Evolutionary conservation across 2,329 filamentous ascomycete genomes (phyloP).

Genomic region (Curvularia verruculosa): DNA sequence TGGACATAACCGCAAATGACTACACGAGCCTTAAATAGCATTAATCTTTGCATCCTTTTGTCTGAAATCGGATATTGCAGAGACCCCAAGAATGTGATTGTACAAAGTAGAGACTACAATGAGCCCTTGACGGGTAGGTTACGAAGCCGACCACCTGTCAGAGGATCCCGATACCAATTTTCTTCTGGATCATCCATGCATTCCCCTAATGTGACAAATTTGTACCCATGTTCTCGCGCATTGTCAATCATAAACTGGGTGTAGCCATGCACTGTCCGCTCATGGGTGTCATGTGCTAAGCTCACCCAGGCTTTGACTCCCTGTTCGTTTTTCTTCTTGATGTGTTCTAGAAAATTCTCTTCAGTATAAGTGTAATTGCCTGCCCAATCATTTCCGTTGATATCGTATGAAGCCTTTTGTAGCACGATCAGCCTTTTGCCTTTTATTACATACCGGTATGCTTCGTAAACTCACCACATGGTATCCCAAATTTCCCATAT

Average conservation of each 20-base stretch:
- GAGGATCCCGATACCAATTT: slow-evolving; percentile 57
- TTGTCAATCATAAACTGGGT: slow-evolving; percentile 10
- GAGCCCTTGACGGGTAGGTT: background rate
- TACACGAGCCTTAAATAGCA: background rate
- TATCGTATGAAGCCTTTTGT: slow-evolving; percentile 3
- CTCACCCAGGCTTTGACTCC: slow-evolving; percentile 1
- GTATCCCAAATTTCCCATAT: slow-evolving; percentile 55
- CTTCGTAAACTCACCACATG: slow-evolving; percentile 45
- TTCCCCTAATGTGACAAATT: slow-evolving; percentile 62
- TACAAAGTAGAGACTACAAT: background rate
- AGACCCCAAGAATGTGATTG: background rate
- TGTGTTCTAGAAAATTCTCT: background rate
- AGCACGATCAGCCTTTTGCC: slow-evolving; percentile 9
- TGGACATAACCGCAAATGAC: background rate
- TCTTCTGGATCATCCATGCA: slow-evolving; percentile 61
- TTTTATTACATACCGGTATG: background rate
- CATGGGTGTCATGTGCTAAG: slow-evolving; percentile 7
- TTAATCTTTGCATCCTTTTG: background rate
- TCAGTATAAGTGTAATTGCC: slow-evolving; percentile 5
- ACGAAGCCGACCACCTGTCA: slow-evolving; percentile 5
- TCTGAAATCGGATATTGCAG: background rate
- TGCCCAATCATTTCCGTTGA: slow-evolving; percentile 4
- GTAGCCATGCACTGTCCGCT: slow-evolving; percentile 4
- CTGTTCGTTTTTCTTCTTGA: background rate
- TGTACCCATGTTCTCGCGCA: slow-evolving; percentile 3